These are phyloP conservation scores for Pythium plurisporium DNA, from an alignment of 352 stramenopile species.

Conservation along the genomic window DNA sequence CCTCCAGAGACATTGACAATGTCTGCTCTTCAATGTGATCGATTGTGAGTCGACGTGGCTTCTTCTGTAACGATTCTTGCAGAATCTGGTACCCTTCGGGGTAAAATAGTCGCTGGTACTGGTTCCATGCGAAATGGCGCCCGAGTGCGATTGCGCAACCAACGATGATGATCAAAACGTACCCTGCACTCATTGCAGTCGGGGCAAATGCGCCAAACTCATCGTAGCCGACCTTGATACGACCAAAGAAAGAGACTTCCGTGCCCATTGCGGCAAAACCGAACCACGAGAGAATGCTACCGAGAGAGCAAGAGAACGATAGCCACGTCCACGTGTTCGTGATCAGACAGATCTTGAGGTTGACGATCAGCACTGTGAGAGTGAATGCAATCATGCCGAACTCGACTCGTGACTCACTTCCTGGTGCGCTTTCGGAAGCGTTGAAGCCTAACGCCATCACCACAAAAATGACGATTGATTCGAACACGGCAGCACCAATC, in stretches of 20 bases:
- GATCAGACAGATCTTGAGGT: conserved; percentile 91
- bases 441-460: conserved; percentile 80
- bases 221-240: conserved; percentile 74
- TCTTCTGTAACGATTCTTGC: conserved; percentile 46
- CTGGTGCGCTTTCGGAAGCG: conserved; percentile 41
- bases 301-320: conserved; percentile 48
- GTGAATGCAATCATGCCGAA: conserved; percentile 89
- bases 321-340: conserved; percentile 72
- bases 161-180: conserved; percentile 62
- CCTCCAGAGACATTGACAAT: conserved; percentile 74
- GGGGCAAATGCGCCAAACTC: conserved; percentile 68
- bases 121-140: conserved; percentile 70
- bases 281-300: conserved; percentile 73
- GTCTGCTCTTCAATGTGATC: conserved; percentile 69
- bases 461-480: conserved; percentile 78
- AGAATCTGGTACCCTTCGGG: conserved; percentile 65
- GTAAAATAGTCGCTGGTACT: conserved; percentile 78
- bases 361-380: conserved; percentile 91
- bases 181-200: conserved; percentile 48
- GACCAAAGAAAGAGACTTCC: conserved; percentile 46
- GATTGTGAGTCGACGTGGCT: conserved; percentile 58
- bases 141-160: conserved; percentile 64
- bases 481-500: conserved; percentile 40
- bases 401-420: conserved; percentile 73
- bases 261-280: conserved; percentile 55